These are phyloP conservation scores for Epichloe glyceriae DNA, from an alignment of 2,329 filamentous ascomycete genomes.

Conservation along the genomic window DNA sequence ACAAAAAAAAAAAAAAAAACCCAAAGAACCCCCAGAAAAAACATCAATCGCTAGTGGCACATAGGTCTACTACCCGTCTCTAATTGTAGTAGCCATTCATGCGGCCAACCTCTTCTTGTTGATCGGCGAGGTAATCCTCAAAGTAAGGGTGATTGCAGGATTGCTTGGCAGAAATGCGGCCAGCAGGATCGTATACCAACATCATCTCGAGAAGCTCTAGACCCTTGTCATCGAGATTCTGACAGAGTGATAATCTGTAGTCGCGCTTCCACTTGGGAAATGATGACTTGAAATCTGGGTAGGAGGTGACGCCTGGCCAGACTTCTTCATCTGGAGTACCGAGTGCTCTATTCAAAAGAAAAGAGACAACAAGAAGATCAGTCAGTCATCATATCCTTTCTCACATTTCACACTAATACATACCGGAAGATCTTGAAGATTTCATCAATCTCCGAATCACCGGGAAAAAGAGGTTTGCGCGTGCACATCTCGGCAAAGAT, in stretches of 20 bases:
- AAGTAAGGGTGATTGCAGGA: slow-evolving; percentile 80
- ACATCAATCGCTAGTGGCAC: slow-evolving; percentile 11
- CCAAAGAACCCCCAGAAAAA: too few species aligned
- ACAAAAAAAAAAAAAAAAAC: not conserved
- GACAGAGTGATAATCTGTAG: slow-evolving; percentile 50
- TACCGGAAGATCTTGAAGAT: slow-evolving; percentile 57
- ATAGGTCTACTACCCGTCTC: slow-evolving; percentile 13
- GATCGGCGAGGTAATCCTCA: slow-evolving; percentile 24
- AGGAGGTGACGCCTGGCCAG: slow-evolving; percentile 89
- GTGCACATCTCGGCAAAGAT: slow-evolving; percentile 98
- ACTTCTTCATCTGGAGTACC: slow-evolving; percentile 70
- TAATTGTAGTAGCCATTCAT: slow-evolving; percentile 25
- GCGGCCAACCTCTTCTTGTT: slow-evolving; percentile 16
- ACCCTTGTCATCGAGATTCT: slow-evolving; percentile 58
- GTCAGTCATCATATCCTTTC: not conserved
- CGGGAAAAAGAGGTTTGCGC: slow-evolving; percentile 80
- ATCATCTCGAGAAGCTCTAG: slow-evolving; percentile 56
- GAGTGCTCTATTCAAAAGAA: slow-evolving; percentile 40
- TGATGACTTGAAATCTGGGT: slow-evolving; percentile 83
- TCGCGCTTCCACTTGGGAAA: slow-evolving; percentile 86
- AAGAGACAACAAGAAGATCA: not conserved
- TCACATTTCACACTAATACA: slow-evolving; percentile 11
- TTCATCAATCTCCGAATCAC: slow-evolving; percentile 55
- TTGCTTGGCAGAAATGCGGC: slow-evolving; percentile 80
- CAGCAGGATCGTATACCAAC: slow-evolving; percentile 77